Percentiles rank a stretch among this genome's conserved stretches.
Conservation (phyloP, 768 basidiomycete genomes). For the Coprinopsis sp. region DNA sequence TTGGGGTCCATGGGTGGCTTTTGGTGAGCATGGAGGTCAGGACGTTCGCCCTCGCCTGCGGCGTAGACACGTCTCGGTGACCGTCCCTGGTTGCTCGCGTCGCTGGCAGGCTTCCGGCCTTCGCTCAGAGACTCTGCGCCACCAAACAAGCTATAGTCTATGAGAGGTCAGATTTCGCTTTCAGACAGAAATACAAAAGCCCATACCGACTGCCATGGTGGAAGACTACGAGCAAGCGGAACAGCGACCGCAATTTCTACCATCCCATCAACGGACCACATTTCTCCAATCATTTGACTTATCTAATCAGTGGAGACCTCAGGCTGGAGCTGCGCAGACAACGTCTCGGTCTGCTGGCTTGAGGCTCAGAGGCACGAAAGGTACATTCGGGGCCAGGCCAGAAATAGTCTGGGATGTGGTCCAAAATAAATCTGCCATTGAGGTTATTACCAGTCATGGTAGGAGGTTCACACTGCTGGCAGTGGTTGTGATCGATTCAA, state of each 20-base stretch:
- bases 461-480: too few species aligned
- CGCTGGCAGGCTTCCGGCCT: conserved; percentile 26
- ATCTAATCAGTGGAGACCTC: too few species aligned
- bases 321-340: too few species aligned
- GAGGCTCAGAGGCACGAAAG: too few species aligned
- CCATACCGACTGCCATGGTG: conserved; percentile 2
- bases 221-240: background rate
- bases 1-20: conserved; percentile 67
- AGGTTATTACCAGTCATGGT: too few species aligned
- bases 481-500: too few species aligned
- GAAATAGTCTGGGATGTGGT: too few species aligned
- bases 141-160: conserved; percentile 78
- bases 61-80: conserved; percentile 49
- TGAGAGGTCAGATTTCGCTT: background rate
- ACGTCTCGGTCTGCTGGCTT: too few species aligned
- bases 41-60: conserved; percentile 31
- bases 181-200: background rate
- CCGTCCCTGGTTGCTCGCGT: conserved; percentile 24
- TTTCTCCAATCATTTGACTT: too few species aligned
- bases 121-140: conserved; percentile 75
- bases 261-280: too few species aligned
- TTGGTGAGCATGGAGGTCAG: conserved; percentile 37
- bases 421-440: too few species aligned
- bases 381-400: too few species aligned
- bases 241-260: background rate